Conservation (phyloP, 192 early-diverging fungal species). For the Coemansia sp. region DNA sequence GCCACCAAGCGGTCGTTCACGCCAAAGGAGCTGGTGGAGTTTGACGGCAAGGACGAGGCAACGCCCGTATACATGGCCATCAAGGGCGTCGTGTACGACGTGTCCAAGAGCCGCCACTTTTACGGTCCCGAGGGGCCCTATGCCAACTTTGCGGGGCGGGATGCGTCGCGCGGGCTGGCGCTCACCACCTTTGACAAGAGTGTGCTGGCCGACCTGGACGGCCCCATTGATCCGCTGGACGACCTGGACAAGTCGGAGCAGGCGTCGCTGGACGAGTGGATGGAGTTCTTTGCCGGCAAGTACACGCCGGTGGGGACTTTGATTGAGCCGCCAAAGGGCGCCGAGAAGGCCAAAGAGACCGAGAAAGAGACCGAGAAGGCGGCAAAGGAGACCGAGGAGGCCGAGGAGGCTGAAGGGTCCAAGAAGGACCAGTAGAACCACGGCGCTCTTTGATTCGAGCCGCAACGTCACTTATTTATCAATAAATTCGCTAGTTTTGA, state of each 20-base stretch:
- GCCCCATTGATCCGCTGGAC: slow-evolving; percentile 73
- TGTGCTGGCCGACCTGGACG: slow-evolving; percentile 62
- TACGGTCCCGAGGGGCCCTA: slow-evolving; percentile 93
- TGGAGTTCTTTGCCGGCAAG: slow-evolving; percentile 69
- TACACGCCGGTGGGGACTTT: slow-evolving; percentile 68
- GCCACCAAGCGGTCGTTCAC: slow-evolving; percentile 61
- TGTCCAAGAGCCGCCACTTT: slow-evolving; percentile 71
- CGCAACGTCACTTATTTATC: too few relatives aligned
- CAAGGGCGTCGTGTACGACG: slow-evolving; percentile 86
- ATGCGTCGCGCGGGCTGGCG: slow-evolving; percentile 89
- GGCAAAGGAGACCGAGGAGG: not conserved
- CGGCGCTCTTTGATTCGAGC: too few relatives aligned
- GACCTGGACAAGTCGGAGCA: slow-evolving; percentile 70
- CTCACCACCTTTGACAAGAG: slow-evolving; percentile 77
- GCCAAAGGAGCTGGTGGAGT: slow-evolving; percentile 65
- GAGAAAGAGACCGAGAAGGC: slow-evolving; percentile 1
- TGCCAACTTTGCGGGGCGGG: slow-evolving; percentile 92
- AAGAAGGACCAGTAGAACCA: slow-evolving; percentile 8
- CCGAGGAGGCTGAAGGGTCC: not conserved
- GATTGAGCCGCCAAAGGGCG: slow-evolving; percentile 42
- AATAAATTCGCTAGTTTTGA: too few relatives aligned
- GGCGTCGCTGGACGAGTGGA: slow-evolving; percentile 75
- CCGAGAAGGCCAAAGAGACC: not conserved
- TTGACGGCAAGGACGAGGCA: slow-evolving; percentile 57
- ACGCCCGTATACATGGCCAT: slow-evolving; percentile 75